These are phyloP conservation scores for Lactifluus subvellereus DNA, from an alignment of 768 basidiomycete genomes.

Conservation along the genomic window DNA sequence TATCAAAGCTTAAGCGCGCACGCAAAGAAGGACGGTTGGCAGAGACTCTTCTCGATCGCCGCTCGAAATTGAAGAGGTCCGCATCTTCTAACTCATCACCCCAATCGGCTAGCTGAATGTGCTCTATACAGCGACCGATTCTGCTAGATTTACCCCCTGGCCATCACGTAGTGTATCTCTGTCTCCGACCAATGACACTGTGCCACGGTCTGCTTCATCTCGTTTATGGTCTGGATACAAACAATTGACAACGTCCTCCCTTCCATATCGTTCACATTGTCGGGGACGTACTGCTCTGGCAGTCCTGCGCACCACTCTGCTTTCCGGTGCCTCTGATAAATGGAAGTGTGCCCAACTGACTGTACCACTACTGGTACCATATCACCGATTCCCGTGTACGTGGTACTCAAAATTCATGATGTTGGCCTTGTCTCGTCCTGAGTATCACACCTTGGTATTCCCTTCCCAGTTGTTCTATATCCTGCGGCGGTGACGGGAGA, in stretches of 20 bases:
- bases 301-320: not conserved
- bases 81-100: constrained; percentile 18
- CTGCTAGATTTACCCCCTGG: constrained; percentile 31
- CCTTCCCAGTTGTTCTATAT: not conserved
- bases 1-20: constrained; percentile 63
- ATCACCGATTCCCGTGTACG: not conserved
- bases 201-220: not conserved
- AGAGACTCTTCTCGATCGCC: constrained; percentile 72
- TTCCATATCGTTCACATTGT: not conserved
- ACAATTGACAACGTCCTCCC: not conserved
- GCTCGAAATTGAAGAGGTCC: constrained; percentile 79
- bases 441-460: not conserved
- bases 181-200: not conserved
- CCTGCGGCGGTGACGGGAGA: not conserved
- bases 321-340: not conserved
- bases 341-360: not conserved
- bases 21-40: constrained; percentile 74
- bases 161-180: not conserved
- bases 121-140: constrained; percentile 39
- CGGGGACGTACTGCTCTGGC: not conserved
- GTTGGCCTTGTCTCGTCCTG: not conserved
- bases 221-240: not conserved
- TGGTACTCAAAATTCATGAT: not conserved
- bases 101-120: constrained; percentile 10
- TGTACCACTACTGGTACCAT: not conserved